Base-by-base conservation (phyloP, 768 basidiomycete genomes). In the Pholiota microspora region DNA sequence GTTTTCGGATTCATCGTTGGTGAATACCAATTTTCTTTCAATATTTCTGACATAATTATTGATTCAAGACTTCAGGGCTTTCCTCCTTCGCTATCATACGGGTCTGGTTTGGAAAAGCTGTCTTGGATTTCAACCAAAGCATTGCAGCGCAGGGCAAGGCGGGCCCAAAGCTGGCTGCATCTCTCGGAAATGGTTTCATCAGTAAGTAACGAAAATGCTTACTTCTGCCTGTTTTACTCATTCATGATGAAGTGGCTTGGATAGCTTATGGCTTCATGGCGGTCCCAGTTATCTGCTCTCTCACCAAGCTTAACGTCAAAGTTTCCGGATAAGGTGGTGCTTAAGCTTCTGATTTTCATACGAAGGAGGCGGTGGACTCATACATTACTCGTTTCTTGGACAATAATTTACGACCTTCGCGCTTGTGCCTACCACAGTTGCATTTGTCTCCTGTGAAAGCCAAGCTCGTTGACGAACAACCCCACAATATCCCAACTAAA, bases 101-200 rank as follows among this genome's bases (percentile, higher is more conserved):
- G 56, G 88, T 92, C 81, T 89, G 85, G 82, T 89, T 89, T 57
- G 88, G 85, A 16, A 89, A 91, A 68, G 83, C 88, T 2, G 82
- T 85, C 0, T 79, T 85, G 49, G 89, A 90, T 63, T 92, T 92
- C 71, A 92, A 92, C 65, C 64, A 71, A 40, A 81, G 75, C 49
- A 83, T 92, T 49, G 57, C 72, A 23, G 66, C 77, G 7, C 77
- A 78, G 56, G 85, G 84, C 18, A 55, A 64, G 2, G 70, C 77
- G 52, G 85, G 79, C 4, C 85, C 86, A 1, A 71, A 81, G 29
- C 73, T 92, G 40, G 71, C 83, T 40, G 89, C 90, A 25, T 66
- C 72, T 9, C 73, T 74, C n/a, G 79, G 85, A 57, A 90, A 88
- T 60, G 88, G 81, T 6, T 92, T 91, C 58, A 85, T 82, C 40